These are phyloP conservation scores for Pythium volutum DNA, from an alignment of 352 stramenopile genomes.

Conservation along the genomic window DNA sequence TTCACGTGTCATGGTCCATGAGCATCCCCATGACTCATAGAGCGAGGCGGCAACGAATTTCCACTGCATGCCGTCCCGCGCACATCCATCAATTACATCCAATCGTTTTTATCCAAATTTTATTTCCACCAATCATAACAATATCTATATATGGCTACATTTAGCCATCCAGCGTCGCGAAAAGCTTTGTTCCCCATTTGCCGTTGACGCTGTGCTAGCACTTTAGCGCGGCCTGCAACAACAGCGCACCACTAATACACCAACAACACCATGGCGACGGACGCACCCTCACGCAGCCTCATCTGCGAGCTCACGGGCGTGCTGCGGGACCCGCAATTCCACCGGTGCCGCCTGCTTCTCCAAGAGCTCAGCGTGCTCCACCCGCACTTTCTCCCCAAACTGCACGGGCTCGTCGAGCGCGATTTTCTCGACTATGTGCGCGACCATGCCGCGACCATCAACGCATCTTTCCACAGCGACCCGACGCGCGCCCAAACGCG, in stretches of 20 bases:
- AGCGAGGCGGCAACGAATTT: background rate
- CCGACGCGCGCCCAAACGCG: conserved; percentile 11
- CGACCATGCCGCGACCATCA: conserved; percentile 32
- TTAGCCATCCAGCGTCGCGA: background rate
- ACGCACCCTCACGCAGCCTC: conserved; percentile 2
- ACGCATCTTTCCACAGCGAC: conserved; percentile 24
- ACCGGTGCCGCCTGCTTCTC: conserved; percentile 57
- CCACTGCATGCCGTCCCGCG: background rate
- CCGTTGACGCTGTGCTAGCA: too few species aligned
- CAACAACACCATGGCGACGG: background rate
- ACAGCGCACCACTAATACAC: background rate
- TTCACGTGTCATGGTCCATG: too few species aligned
- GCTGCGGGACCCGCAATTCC: conserved; percentile 53
- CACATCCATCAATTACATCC: too few species aligned
- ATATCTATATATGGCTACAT: conserved; percentile 2
- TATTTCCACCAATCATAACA: background rate
- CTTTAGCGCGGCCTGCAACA: too few species aligned
- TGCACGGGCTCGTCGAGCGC: conserved; percentile 46
- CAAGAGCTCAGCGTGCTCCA: conserved; percentile 53
- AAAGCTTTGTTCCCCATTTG: background rate
- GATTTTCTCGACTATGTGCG: conserved; percentile 51
- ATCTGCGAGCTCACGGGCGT: conserved; percentile 60
- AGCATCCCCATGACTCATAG: too few species aligned
- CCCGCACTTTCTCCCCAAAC: conserved; percentile 45
- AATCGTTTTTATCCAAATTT: background rate